Evolutionary conservation across 2,329 filamentous ascomycete genomes (phyloP).

Genomic region (Helotiales sp.): DNA sequence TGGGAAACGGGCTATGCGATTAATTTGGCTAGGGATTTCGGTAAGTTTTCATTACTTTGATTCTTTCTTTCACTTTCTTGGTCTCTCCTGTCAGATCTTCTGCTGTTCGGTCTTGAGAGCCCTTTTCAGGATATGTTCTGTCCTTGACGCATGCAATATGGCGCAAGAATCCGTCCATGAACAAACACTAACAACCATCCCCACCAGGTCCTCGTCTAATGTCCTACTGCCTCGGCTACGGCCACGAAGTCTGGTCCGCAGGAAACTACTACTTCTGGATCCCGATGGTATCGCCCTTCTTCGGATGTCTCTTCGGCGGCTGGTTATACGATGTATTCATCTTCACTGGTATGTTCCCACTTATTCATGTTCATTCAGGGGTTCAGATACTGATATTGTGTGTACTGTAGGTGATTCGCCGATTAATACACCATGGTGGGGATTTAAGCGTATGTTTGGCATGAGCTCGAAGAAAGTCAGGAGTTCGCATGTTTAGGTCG

Average conservation of each 20-base stretch:
- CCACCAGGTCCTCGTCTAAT: constrained; percentile 61
- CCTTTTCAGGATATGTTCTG: too few species aligned
- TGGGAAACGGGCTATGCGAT: constrained; percentile 81
- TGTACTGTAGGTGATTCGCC: constrained; percentile 33
- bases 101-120: too few species aligned
- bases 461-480: background rate
- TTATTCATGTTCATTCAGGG: background rate
- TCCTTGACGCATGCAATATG: too few species aligned
- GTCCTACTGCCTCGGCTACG: constrained; percentile 71
- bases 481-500: background rate
- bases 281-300: constrained; percentile 74
- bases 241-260: constrained; percentile 67
- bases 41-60: constrained; percentile 66
- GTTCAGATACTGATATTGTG: background rate
- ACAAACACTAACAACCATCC: background rate
- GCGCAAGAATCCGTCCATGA: too few species aligned
- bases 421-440: constrained; percentile 42
- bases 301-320: constrained; percentile 66
- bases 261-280: constrained; percentile 78
- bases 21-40: constrained; percentile 75
- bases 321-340: constrained; percentile 71
- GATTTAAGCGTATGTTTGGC: constrained; percentile 30
- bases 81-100: too few species aligned
- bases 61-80: constrained; percentile 37
- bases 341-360: constrained; percentile 59